phyloP scores from a whole-genome alignment of 768 basidiomycete species.

The Tremella fuciformis region DNA sequence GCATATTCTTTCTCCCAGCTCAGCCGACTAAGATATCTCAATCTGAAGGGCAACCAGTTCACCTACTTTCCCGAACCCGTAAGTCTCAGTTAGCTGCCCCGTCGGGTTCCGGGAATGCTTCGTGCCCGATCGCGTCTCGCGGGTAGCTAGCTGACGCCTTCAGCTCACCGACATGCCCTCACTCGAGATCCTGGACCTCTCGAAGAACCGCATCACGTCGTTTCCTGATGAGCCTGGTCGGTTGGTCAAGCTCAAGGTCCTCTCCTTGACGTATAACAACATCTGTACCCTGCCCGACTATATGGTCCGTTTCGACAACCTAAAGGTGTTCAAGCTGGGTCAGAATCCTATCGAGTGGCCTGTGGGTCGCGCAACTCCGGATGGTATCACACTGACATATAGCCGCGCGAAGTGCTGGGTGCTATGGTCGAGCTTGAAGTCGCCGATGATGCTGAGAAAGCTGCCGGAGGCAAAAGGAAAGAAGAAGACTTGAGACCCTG shows the following conservation, averaged over 20 bases:
- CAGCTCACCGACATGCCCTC: slow-evolving; percentile 80
- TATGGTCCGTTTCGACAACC: slow-evolving; percentile 65
- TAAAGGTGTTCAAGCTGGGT: slow-evolving; percentile 80
- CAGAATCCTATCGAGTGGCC: slow-evolving; percentile 96
- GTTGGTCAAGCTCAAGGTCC: slow-evolving; percentile 75
- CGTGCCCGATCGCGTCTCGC: slow-evolving; percentile 1
- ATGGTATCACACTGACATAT: neutral
- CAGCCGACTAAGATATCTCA: slow-evolving; percentile 49
- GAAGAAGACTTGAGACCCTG: slow-evolving; percentile 66
- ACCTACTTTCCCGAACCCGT: slow-evolving; percentile 82
- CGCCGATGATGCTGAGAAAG: slow-evolving; percentile 7
- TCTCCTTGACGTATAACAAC: slow-evolving; percentile 82
- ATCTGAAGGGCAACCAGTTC: slow-evolving; percentile 64
- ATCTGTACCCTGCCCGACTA: slow-evolving; percentile 75
- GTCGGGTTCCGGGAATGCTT: too few relatives aligned
- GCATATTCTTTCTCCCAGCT: slow-evolving; percentile 42
- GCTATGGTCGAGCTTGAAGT: slow-evolving; percentile 24
- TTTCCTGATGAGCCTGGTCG: slow-evolving; percentile 78
- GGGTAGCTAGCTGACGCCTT: neutral
- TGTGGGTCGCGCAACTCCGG: slow-evolving; percentile 27
- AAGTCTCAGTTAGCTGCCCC: slow-evolving; percentile 48
- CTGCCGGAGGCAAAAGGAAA: slow-evolving; percentile 21
- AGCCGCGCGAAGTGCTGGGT: slow-evolving; percentile 48
- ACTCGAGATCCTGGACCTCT: slow-evolving; percentile 90
- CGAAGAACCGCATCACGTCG: slow-evolving; percentile 79